Conservation (phyloP, 495 filamentous ascomycete species). For the Daldinia decipiens region DNA sequence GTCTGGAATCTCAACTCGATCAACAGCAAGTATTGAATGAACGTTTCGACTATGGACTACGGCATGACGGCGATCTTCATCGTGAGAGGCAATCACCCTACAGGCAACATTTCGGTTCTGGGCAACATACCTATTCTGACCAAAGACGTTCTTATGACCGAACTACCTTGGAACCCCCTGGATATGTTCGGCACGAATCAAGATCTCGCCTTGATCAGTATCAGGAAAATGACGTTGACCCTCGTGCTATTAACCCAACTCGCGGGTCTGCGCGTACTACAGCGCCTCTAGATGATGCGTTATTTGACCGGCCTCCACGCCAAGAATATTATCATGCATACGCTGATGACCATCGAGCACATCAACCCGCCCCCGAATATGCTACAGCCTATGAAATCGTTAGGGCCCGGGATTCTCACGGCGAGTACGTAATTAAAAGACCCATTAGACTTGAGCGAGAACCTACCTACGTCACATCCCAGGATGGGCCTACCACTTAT, state of each 20-base stretch:
- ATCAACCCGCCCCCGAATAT: conserved; percentile 32
- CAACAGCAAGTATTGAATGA: conserved; percentile 30
- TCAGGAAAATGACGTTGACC: conserved; percentile 20
- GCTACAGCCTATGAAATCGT: conserved; percentile 58
- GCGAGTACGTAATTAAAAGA: conserved; percentile 57
- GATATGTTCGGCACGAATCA: conserved; percentile 13
- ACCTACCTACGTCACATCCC: conserved; percentile 17
- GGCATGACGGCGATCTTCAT: neutral
- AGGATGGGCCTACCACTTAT: conserved; percentile 7
- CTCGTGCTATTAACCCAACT: conserved; percentile 23
- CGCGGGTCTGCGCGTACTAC: conserved; percentile 32
- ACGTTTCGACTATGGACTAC: conserved; percentile 6
- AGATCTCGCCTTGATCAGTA: neutral
- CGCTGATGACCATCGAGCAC: conserved; percentile 44
- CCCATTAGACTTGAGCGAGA: conserved; percentile 51
- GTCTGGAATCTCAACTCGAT: conserved; percentile 40
- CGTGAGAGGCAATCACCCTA: neutral
- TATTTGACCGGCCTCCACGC: conserved; percentile 31
- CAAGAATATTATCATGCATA: conserved; percentile 51
- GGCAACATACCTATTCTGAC: neutral
- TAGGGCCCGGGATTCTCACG: conserved; percentile 55
- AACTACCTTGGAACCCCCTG: neutral
- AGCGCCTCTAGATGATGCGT: conserved; percentile 31
- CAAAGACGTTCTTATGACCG: neutral
- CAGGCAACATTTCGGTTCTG: neutral